Evolutionary conservation across 2,329 filamentous ascomycete species (phyloP), one percentile per base, ranked within the genome.

Genomic region (Plectosphaerella sp.): DNA sequence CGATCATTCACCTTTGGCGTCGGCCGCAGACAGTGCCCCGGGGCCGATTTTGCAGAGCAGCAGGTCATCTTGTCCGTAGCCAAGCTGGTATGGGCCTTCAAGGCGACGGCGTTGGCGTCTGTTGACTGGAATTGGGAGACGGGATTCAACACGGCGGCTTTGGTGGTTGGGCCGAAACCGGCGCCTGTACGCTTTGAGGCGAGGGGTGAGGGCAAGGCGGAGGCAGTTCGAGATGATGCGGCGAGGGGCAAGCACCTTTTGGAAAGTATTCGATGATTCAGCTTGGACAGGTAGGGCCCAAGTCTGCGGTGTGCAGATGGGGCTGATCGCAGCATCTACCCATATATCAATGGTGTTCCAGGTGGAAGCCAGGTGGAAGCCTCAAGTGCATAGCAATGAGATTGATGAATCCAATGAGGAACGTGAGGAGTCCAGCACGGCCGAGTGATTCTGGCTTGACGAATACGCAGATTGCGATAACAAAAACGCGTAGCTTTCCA

Each of bases 81-180:
- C 2, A 72, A 73, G 52, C 45, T 74, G 11, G 55, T 82, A 0
- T 83, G 78, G 79, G 74, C 71, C 2, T 77, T 79, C 45, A 62
- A 73, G 4, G 62, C 72, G 39, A 49, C 57, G 2, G 53, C 63
- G 2, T 57, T 56, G 15, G 52, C 52, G 16, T 48, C 51, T 22
- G 49, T 66, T 35, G 64, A 67, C 35, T 48, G 58, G 25, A 58
- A 57, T 5, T 43, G 66, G 4, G 55, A 64, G 36, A 58, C 52
- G 2, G 66, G 57, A 5, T 67, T 59, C 6, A 55, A 61, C 4
- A 57, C 37, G 12, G 37, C 56, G 8, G 57, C 51, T 3, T 28
- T 61, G 14, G 16, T 61, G 1, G 25, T 56, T 16, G 59, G 54
- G 18, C 54, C 64, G 2, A 56, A 55, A 25, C 43, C 53, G 28